Percentiles rank a stretch among this genome's conserved stretches.
Conservation (phyloP, 2,329 filamentous ascomycete genomes). For the Aspergillus neotritici region DNA sequence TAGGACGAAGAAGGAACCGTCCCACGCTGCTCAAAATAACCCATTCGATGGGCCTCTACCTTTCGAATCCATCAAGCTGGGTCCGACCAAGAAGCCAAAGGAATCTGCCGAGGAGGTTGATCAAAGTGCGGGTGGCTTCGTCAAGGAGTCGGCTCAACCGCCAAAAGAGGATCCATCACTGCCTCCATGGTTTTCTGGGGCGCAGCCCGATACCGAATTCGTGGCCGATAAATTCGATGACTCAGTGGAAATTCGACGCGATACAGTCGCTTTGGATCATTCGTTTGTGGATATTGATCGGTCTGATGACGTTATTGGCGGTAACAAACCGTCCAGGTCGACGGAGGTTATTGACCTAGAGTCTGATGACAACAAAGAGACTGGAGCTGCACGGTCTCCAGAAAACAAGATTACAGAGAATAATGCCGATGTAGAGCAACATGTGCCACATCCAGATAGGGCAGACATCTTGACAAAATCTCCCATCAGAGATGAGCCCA, state of each 20-base stretch:
- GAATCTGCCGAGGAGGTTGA: constrained; percentile 50
- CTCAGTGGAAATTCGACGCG: constrained; percentile 21
- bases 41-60: constrained; percentile 76
- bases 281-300: constrained; percentile 26
- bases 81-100: constrained; percentile 40
- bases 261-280: constrained; percentile 18
- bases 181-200: constrained; percentile 44
- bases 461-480: neutral
- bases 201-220: constrained; percentile 29
- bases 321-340: constrained; percentile 29
- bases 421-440: no score
- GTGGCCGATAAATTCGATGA: constrained; percentile 22
- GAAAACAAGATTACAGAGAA: neutral
- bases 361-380: constrained; percentile 4
- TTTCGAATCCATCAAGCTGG: constrained; percentile 74
- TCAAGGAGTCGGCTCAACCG: constrained; percentile 42
- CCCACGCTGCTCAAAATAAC: constrained; percentile 44
- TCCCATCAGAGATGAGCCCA: neutral
- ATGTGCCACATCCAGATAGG: neutral
- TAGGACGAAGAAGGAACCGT: constrained; percentile 47
- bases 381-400: neutral
- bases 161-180: constrained; percentile 30
- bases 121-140: constrained; percentile 59
- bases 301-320: constrained; percentile 36
- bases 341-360: constrained; percentile 27